These are phyloP conservation scores for Boletus sp. DNA, from an alignment of 768 basidiomycete genomes.

Conservation along the genomic window DNA sequence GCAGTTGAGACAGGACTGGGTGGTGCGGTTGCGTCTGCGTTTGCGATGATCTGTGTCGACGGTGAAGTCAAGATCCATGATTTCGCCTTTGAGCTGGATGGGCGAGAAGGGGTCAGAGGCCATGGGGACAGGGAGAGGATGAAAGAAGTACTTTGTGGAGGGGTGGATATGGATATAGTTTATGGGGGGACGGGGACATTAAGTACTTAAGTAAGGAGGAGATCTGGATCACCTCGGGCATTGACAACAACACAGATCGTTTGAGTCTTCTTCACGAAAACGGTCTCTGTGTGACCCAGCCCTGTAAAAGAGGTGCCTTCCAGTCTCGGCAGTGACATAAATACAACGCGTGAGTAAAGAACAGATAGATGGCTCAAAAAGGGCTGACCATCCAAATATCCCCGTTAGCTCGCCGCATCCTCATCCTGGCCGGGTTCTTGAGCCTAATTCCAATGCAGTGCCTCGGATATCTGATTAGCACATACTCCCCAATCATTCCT, in stretches of 20 bases:
- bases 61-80: slow-evolving; percentile 75
- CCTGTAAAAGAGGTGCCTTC: slow-evolving; percentile 31
- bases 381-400: slow-evolving; percentile 17
- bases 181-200: slow-evolving; percentile 48
- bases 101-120: slow-evolving; percentile 49
- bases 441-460: slow-evolving; percentile 37
- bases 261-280: slow-evolving; percentile 32
- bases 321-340: slow-evolving; percentile 36
- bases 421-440: slow-evolving; percentile 23
- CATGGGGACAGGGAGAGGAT: slow-evolving; percentile 38
- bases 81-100: slow-evolving; percentile 68
- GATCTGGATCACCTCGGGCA: slow-evolving; percentile 48
- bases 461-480: slow-evolving; percentile 37
- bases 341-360: slow-evolving; percentile 34
- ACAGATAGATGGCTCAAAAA: slow-evolving; percentile 26
- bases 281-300: slow-evolving; percentile 34
- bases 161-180: slow-evolving; percentile 47
- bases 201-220: slow-evolving; percentile 46
- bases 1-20: slow-evolving; percentile 83
- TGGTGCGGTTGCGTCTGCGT: slow-evolving; percentile 87
- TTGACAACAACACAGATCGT: slow-evolving; percentile 31
- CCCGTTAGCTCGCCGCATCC: slow-evolving; percentile 15
- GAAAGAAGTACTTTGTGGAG: slow-evolving; percentile 44
- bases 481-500: slow-evolving; percentile 20
- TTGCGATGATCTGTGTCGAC: slow-evolving; percentile 75